Percentiles rank a stretch among this genome's conserved stretches.
phyloP scores from a whole-genome alignment of 75 land plant species.

The Sequoiadendron giganteum region DNA sequence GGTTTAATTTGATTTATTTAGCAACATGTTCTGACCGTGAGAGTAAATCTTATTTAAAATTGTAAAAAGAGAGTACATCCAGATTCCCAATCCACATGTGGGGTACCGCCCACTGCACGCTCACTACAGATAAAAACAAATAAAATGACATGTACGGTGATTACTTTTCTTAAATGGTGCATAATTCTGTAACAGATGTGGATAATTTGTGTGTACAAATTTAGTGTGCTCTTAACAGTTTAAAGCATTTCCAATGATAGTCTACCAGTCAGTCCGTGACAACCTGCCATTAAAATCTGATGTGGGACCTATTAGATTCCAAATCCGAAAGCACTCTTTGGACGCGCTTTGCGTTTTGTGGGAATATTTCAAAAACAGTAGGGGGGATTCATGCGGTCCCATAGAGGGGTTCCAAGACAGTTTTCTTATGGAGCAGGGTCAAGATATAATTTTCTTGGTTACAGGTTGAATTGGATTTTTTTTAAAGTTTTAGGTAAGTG shows the following conservation, averaged over 20 bases:
- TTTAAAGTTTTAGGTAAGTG: too few species aligned
- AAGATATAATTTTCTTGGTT: too few species aligned
- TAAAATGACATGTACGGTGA: not conserved
- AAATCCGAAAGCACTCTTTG: too few species aligned
- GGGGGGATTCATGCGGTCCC: too few species aligned
- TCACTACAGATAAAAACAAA: not conserved
- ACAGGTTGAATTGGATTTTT: too few species aligned
- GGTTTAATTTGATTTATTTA: not conserved
- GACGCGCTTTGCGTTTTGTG: too few species aligned
- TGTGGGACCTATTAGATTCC: too few species aligned
- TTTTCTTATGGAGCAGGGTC: too few species aligned
- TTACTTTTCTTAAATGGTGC: not conserved
- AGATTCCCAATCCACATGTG: not conserved
- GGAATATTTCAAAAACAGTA: too few species aligned
- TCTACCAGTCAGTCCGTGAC: not conserved
- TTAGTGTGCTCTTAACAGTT: not conserved
- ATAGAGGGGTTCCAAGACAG: too few species aligned
- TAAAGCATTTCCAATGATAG: not conserved
- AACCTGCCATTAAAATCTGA: not conserved
- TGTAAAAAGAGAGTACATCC: not conserved
- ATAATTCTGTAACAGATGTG: not conserved
- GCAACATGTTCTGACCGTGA: not conserved
- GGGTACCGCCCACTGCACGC: not conserved
- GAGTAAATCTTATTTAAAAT: not conserved
- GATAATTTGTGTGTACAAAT: not conserved